phyloP scores from a whole-genome alignment of 192 early-diverging fungal species.

The Rhizophagus prolifer region DNA sequence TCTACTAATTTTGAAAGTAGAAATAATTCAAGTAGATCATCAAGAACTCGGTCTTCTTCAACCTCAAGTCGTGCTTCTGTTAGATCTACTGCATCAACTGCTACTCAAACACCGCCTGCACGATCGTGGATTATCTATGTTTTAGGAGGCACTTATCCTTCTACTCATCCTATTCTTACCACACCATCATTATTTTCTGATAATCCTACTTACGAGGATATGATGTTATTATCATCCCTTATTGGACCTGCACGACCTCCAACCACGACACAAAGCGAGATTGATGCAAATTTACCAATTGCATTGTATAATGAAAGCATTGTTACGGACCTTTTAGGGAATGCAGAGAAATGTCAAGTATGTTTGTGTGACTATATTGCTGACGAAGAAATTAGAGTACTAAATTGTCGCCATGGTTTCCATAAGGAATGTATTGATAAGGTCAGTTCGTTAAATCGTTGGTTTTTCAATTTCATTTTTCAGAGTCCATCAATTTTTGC shows the following conservation, averaged over 20 bases:
- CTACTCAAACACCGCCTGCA: conserved; percentile 11
- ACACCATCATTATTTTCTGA: conserved; percentile 21
- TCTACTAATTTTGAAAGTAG: background rate
- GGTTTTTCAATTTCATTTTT: background rate
- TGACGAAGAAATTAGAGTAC: conserved; percentile 48
- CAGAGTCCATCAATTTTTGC: background rate
- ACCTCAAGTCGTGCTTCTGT: background rate
- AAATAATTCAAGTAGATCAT: background rate
- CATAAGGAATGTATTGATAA: conserved; percentile 58
- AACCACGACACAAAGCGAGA: conserved; percentile 46
- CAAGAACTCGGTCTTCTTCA: conserved; percentile 6
- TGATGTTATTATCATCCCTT: conserved; percentile 39
- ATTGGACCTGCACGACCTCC: conserved; percentile 44
- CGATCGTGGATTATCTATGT: conserved; percentile 24
- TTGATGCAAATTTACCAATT: conserved; percentile 40
- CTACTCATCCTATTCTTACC: conserved; percentile 18
- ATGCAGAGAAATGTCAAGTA: conserved; percentile 47
- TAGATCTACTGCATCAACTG: conserved; percentile 5
- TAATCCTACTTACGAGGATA: conserved; percentile 39
- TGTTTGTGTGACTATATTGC: conserved; percentile 53
- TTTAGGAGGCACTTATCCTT: conserved; percentile 17
- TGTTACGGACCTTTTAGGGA: conserved; percentile 36
- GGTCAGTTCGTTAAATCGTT: conserved; percentile 26
- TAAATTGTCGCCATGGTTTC: conserved; percentile 56
- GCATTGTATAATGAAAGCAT: conserved; percentile 34